Conservation (phyloP, 306 rosid species). For the Acmispon strigosus region DNA sequence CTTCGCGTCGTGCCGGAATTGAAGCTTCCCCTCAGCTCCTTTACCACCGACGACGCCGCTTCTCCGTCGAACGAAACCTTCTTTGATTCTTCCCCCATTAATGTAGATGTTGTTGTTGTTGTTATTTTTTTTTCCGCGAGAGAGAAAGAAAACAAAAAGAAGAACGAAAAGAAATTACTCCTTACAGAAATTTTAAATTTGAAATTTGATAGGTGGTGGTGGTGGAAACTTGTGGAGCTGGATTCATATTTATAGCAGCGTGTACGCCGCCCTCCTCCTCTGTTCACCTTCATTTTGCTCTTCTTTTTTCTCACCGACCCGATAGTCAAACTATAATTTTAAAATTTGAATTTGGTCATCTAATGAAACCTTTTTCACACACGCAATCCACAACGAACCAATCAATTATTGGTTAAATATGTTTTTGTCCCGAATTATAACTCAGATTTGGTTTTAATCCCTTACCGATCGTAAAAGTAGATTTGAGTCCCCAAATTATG, state of each 20-base stretch:
- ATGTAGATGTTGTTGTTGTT: neutral
- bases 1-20: slow-evolving; percentile 26
- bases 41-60: slow-evolving; percentile 21
- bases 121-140: neutral
- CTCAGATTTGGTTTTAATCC: no score
- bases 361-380: no score
- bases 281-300: neutral
- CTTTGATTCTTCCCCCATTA: slow-evolving; percentile 9
- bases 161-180: neutral
- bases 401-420: no score
- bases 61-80: slow-evolving; percentile 23
- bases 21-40: slow-evolving; percentile 25
- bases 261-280: neutral
- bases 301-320: no score
- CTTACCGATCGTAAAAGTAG: no score
- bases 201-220: no score
- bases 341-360: no score
- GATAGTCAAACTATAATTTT: no score
- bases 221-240: neutral
- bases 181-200: no score
- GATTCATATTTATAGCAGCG: neutral
- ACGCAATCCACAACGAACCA: no score
- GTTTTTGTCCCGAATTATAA: no score
- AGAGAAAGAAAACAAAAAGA: neutral
- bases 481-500: no score